These are phyloP conservation scores for Hanseniaspora valbyensis DNA, from an alignment of 805 yeast species.

Conservation along the genomic window DNA sequence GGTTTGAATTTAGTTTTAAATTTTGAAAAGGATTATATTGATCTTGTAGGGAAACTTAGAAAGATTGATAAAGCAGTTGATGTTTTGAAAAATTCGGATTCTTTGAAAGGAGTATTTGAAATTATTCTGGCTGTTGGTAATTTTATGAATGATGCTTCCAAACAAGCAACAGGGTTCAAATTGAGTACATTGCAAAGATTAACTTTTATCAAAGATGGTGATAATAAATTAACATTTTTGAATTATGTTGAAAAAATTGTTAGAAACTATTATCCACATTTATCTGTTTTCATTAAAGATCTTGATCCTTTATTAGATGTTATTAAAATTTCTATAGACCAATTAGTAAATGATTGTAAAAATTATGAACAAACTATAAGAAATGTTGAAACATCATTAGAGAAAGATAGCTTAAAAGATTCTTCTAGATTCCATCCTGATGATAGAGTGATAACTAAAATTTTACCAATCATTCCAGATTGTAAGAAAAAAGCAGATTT, in stretches of 20 bases:
- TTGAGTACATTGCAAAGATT: slow-evolving; percentile 80
- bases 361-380: slow-evolving; percentile 49
- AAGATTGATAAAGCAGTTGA: slow-evolving; percentile 63
- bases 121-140: slow-evolving; percentile 87
- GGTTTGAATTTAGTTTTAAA: slow-evolving; percentile 61
- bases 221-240: slow-evolving; percentile 75
- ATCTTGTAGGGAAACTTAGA: slow-evolving; percentile 54
- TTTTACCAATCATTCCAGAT: slow-evolving; percentile 56
- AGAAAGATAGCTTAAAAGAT: slow-evolving; percentile 77
- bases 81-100: slow-evolving; percentile 52
- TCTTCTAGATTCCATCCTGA: slow-evolving; percentile 68
- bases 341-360: slow-evolving; percentile 59
- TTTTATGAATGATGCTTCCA: slow-evolving; percentile 86
- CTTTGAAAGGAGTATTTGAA: slow-evolving; percentile 62
- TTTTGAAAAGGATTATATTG: slow-evolving; percentile 69
- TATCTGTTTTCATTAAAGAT: slow-evolving; percentile 65
- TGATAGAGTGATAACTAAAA: slow-evolving; percentile 55
- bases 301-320: slow-evolving; percentile 46
- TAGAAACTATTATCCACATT: slow-evolving; percentile 73
- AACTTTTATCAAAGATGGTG: slow-evolving; percentile 80
- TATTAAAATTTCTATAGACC: slow-evolving; percentile 71
- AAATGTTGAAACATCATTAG: slow-evolving; percentile 63
- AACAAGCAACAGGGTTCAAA: slow-evolving; percentile 88
- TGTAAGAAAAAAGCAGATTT: slow-evolving; percentile 63
- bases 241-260: slow-evolving; percentile 86